Evolutionary conservation across 2,329 filamentous ascomycete species (phyloP).

Genomic region (Balansia obtecta): DNA sequence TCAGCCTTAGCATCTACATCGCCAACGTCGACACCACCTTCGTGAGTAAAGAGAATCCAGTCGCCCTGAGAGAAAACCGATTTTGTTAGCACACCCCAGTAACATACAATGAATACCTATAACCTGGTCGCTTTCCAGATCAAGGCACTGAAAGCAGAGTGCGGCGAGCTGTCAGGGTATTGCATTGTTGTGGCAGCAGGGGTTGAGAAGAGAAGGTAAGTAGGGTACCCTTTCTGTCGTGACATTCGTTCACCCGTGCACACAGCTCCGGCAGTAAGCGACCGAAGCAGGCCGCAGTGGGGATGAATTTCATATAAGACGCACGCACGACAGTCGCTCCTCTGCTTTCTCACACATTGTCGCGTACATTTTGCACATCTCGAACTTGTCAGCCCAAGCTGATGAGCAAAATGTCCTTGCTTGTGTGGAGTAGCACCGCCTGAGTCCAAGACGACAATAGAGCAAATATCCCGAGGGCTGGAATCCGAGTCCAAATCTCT

Average conservation of each 20-base stretch:
- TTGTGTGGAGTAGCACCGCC: background rate
- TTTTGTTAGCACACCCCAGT: slow-evolving; percentile 11
- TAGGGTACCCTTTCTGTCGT: slow-evolving; percentile 17
- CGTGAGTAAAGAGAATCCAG: slow-evolving; percentile 99
- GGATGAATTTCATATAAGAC: slow-evolving; percentile 5
- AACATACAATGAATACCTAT: background rate
- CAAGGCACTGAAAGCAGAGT: background rate
- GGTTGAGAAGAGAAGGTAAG: slow-evolving; percentile 2
- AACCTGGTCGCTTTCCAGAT: background rate
- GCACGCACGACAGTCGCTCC: slow-evolving; percentile 2
- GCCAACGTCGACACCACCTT: slow-evolving; percentile 98
- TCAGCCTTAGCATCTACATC: slow-evolving; percentile 98
- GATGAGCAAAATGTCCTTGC: background rate
- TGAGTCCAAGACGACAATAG: background rate
- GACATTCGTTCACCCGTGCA: slow-evolving; percentile 27
- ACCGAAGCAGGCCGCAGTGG: slow-evolving; percentile 2
- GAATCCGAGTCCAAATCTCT: background rate
- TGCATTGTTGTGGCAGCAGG: background rate
- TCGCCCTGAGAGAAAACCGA: slow-evolving; percentile 55
- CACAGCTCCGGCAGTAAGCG: background rate
- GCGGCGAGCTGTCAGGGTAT: background rate
- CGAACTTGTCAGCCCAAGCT: background rate
- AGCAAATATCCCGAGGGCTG: background rate
- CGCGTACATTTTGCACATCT: background rate
- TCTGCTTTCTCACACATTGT: background rate